Percentiles rank a stretch among this genome's conserved stretches.
Evolutionary conservation across 2,329 filamentous ascomycete genomes (phyloP).

Genomic region (Neopestalotiopsis rosae): DNA sequence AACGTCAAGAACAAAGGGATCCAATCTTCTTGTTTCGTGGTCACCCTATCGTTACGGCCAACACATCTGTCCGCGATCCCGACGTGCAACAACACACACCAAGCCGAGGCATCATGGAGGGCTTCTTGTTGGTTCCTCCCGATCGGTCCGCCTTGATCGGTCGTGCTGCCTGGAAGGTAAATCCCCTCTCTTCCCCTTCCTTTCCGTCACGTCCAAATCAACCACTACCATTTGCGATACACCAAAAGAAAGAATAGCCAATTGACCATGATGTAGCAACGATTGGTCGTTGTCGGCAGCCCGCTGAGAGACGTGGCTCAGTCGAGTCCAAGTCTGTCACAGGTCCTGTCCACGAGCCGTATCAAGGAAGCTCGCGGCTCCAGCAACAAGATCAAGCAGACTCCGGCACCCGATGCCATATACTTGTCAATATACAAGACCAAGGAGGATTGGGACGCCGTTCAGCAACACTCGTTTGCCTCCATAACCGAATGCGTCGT

Average conservation of each 20-base stretch:
- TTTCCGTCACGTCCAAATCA: not conserved
- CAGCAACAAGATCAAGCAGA: constrained; percentile 42
- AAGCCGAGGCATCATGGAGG: constrained; percentile 48
- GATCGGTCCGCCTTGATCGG: constrained; percentile 58
- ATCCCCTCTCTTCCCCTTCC: constrained; percentile 14
- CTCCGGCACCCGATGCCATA: constrained; percentile 44
- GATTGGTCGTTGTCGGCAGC: constrained; percentile 63
- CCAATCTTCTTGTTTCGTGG: not conserved
- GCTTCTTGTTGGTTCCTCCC: constrained; percentile 53
- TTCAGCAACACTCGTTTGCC: constrained; percentile 58
- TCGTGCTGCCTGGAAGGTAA: constrained; percentile 58
- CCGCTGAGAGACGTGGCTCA: constrained; percentile 41
- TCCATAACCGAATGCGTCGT: constrained; percentile 63
- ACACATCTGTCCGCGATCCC: not conserved
- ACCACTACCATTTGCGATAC: constrained; percentile 14
- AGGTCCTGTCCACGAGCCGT: constrained; percentile 44
- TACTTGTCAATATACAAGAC: constrained; percentile 62
- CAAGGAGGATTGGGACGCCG: constrained; percentile 61
- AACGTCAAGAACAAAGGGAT: not conserved
- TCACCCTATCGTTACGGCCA: not conserved
- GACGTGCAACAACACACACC: not conserved
- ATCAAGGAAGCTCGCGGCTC: constrained; percentile 42
- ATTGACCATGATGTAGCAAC: constrained; percentile 48
- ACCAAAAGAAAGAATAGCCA: constrained; percentile 12
- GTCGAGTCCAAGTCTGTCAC: constrained; percentile 43